These are phyloP conservation scores for Knufia fluminis DNA, from an alignment of 2,329 filamentous ascomycete species.

Conservation along the genomic window DNA sequence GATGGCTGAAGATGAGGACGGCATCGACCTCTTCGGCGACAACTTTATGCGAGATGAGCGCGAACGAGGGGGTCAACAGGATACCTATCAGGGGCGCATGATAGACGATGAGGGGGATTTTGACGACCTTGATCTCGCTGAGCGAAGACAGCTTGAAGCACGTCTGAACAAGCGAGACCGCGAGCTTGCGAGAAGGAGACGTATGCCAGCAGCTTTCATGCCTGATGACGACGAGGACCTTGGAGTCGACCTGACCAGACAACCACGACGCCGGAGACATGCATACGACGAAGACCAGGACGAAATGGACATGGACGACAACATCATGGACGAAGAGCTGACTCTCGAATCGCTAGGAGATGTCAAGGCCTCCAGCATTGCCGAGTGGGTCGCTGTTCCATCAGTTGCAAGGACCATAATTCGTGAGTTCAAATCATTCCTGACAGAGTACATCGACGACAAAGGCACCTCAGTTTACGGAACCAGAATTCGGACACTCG, in stretches of 20 bases:
- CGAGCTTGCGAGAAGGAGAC: constrained; percentile 48
- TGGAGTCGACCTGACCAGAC: constrained; percentile 73
- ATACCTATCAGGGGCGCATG: constrained; percentile 48
- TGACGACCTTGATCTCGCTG: constrained; percentile 49
- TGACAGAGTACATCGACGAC: constrained; percentile 91
- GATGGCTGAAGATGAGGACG: constrained; percentile 59
- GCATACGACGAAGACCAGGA: constrained; percentile 92
- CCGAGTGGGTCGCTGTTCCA: constrained; percentile 88
- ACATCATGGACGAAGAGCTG: constrained; percentile 93
- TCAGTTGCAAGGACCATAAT: constrained; percentile 88
- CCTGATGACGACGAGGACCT: constrained; percentile 74
- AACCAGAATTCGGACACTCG: constrained; percentile 85
- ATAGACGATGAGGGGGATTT: constrained; percentile 60
- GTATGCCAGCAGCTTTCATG: constrained; percentile 54
- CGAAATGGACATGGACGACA: constrained; percentile 76
- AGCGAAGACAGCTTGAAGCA: constrained; percentile 52
- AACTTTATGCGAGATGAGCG: constrained; percentile 57
- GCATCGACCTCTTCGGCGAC: constrained; percentile 60
- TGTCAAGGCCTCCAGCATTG: constrained; percentile 84
- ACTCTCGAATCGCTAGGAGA: constrained; percentile 85
- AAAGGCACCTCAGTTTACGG: constrained; percentile 88
- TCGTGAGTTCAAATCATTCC: constrained; percentile 92
- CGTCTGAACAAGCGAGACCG: constrained; percentile 54
- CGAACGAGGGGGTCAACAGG: constrained; percentile 36
- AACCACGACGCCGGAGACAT: constrained; percentile 75